A percentile compares a stretch with the other conserved stretches of the same genome.
phyloP scores from a whole-genome alignment of 2,329 filamentous ascomycete genomes.

The Xylariales sp. region DNA sequence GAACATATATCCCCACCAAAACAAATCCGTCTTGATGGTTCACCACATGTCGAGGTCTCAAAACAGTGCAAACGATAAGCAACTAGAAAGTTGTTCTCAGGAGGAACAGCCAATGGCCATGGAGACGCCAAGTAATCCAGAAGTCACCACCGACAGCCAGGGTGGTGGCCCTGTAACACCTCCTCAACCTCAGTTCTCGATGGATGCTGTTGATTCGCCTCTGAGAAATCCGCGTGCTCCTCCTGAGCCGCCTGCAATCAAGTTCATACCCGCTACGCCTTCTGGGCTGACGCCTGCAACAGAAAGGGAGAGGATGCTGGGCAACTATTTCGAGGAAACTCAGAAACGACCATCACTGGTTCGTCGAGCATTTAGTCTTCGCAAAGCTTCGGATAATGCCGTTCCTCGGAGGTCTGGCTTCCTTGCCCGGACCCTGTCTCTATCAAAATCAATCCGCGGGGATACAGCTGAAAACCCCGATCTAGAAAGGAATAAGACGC shows the following conservation, averaged over 20 bases:
- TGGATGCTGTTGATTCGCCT: slow-evolving; percentile 70
- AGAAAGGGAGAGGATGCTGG: slow-evolving; percentile 64
- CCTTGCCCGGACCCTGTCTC: slow-evolving; percentile 64
- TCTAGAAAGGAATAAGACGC: slow-evolving; percentile 47
- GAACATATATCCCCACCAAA: slow-evolving; percentile 72
- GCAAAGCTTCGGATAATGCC: slow-evolving; percentile 60
- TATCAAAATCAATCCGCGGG: slow-evolving; percentile 57
- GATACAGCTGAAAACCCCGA: slow-evolving; percentile 45
- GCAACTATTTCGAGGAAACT: slow-evolving; percentile 64
- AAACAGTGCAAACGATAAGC: slow-evolving; percentile 56
- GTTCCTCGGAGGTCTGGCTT: slow-evolving; percentile 57
- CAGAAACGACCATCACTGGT: slow-evolving; percentile 65
- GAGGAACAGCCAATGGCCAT: slow-evolving; percentile 33
- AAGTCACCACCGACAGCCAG: slow-evolving; percentile 54
- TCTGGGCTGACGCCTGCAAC: slow-evolving; percentile 67
- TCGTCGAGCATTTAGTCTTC: slow-evolving; percentile 63
- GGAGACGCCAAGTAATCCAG: slow-evolving; percentile 48
- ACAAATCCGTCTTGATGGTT: slow-evolving; percentile 71
- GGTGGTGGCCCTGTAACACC: slow-evolving; percentile 63
- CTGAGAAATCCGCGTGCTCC: slow-evolving; percentile 71
- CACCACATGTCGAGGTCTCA: slow-evolving; percentile 65
- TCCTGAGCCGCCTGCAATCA: slow-evolving; percentile 64
- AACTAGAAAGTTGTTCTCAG: slow-evolving; percentile 42
- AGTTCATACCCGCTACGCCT: slow-evolving; percentile 72
- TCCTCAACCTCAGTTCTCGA: slow-evolving; percentile 60